Percentiles rank a stretch among this genome's conserved stretches.
Evolutionary conservation across 345 rosid species (phyloP).

Genomic region (Salix udensis): DNA sequence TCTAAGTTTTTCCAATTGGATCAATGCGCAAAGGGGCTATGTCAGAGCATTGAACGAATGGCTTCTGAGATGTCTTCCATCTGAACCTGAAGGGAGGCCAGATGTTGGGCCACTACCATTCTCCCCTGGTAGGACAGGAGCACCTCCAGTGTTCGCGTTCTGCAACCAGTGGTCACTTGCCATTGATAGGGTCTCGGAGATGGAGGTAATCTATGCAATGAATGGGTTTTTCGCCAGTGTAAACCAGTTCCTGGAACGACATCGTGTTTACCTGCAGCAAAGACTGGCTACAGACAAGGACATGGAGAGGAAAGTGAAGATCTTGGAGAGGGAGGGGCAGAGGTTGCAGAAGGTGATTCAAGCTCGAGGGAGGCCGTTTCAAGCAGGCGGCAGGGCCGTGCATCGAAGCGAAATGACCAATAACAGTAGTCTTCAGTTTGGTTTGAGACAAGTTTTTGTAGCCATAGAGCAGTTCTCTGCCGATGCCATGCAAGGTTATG

Average conservation of each 20-base stretch:
- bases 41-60: constrained; percentile 62
- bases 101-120: constrained; percentile 27
- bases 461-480: constrained; percentile 43
- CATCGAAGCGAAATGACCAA: constrained; percentile 3
- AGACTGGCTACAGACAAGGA: constrained; percentile 36
- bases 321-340: constrained; percentile 40
- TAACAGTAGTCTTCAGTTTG: constrained; percentile 15
- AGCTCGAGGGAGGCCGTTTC: constrained; percentile 18
- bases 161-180: constrained; percentile 48
- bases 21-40: constrained; percentile 45
- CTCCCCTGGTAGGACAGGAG: constrained; percentile 38
- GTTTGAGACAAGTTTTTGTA: constrained; percentile 35
- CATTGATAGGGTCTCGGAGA: constrained; percentile 34
- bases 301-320: constrained; percentile 36
- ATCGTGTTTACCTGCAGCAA: constrained; percentile 28
- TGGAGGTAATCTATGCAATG: constrained; percentile 38
- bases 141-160: constrained; percentile 45
- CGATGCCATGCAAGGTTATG: constrained; percentile 22
- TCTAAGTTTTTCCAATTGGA: constrained; percentile 51
- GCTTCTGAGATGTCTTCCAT: constrained; percentile 49
- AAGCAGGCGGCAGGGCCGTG: not conserved
- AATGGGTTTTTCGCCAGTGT: constrained; percentile 21
- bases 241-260: constrained; percentile 30
- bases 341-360: constrained; percentile 34
- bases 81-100: constrained; percentile 46